These are phyloP conservation scores for Komagataea norvegica DNA, from an alignment of 1,139 yeast genomes.

Conservation along the genomic window DNA sequence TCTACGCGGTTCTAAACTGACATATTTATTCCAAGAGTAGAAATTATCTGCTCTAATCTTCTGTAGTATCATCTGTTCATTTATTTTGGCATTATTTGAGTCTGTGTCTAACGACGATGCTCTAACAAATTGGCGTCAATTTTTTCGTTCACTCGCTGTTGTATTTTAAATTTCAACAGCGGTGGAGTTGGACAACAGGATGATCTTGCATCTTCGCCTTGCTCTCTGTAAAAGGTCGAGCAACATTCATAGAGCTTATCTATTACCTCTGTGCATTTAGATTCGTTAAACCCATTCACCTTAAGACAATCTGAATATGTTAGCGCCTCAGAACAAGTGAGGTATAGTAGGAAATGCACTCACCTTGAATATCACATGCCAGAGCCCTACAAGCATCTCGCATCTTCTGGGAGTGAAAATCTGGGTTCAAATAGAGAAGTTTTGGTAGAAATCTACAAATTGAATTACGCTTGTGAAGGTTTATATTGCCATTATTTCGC, in stretches of 20 bases:
- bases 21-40: conserved; percentile 30
- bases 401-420: too few relatives aligned
- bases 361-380: conserved; percentile 66
- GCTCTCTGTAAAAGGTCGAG: conserved; percentile 44
- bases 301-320: conserved; percentile 41
- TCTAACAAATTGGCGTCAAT: conserved; percentile 47
- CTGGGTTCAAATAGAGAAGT: too few relatives aligned
- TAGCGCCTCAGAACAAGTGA: conserved; percentile 1
- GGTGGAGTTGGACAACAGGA: conserved; percentile 64
- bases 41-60: conserved; percentile 4
- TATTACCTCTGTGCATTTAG: conserved; percentile 55
- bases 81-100: conserved; percentile 6
- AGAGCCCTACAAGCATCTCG: conserved; percentile 56
- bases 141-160: conserved; percentile 49
- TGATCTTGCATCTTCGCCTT: conserved; percentile 51
- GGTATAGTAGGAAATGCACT: conserved; percentile 14
- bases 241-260: conserved; percentile 62
- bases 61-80: conserved; percentile 6
- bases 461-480: too few relatives aligned
- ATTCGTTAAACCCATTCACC: conserved; percentile 51
- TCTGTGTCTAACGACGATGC: conserved; percentile 6
- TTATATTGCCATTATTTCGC: too few relatives aligned
- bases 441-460: too few relatives aligned
- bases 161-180: conserved; percentile 50
- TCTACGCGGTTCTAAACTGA: conserved; percentile 73